Base-by-base conservation (phyloP, 2,329 filamentous ascomycete species). In the Aciculosporium take region DNA sequence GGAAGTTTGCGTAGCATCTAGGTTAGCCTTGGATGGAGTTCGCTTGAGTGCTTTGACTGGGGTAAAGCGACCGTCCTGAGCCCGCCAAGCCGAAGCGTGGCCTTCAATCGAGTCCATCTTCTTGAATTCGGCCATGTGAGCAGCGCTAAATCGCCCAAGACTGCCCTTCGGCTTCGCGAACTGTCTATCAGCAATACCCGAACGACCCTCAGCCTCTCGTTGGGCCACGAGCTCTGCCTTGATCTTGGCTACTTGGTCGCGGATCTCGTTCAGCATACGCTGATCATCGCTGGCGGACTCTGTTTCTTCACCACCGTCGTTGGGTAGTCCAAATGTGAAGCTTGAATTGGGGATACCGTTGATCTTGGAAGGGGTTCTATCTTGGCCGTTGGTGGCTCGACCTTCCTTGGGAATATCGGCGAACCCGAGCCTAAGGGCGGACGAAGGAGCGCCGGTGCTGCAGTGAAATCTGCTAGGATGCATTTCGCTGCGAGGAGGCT, bases 101-200 rank as follows among this genome's bases (percentile, higher is more conserved):
- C 80, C 80, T 33, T 78, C 84, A 55, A 96, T 95, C 2, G 88
- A 95, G 57, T 94, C 87, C 89, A 96, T 95, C 68, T 94, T 96
- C 63, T 85, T 85, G 65, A 96, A 95, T 54, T 89, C 76, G 38
- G 80, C 78, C 74, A 84, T 82, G 58, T 96, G 89, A 29, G 76
- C 79, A 47, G 86, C 81, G 56, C 85, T 94, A 63, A 81, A 96
- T 35, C 89, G 80, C 37, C 79, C 68, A 39, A 76, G 72, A 57
- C 81, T 88, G 50, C 84, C 79, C 63, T 81, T 93, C 10, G 88
- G 77, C 49, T 77, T 76, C 6, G 83, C 88, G 54, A 94, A 83
- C 59, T 79, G 85, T 49, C 89, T 80, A 29, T 61, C 64, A 13
- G 60, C 56, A 27, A 54, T 47, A 31, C 69, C 67, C 27, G 43